Percentiles rank a stretch among this genome's conserved stretches.
Conservation (phyloP, 1,284 basidiomycete species). For the Rugosomyces carneus region DNA sequence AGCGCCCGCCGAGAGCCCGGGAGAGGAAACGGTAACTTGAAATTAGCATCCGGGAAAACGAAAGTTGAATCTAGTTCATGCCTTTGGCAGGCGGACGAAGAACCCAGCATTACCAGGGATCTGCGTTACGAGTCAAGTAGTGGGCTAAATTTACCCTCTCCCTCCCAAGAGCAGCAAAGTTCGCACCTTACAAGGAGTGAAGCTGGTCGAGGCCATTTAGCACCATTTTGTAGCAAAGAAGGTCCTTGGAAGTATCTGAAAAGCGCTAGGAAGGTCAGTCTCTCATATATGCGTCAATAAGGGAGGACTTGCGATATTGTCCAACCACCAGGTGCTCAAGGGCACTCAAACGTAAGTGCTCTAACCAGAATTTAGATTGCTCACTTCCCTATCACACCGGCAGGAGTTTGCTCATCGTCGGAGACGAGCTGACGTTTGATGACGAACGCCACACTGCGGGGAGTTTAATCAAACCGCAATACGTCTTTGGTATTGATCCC, state of each 20-base stretch:
- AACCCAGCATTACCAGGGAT: not conserved
- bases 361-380: not conserved
- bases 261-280: conserved; percentile 1
- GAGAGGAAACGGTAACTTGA: not conserved
- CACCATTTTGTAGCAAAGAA: not conserved
- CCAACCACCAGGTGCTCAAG: not conserved
- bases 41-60: not conserved
- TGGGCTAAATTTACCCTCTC: not conserved
- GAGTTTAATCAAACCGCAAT: not conserved
- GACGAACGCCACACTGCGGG: not conserved
- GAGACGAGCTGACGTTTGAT: not conserved
- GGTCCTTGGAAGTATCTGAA: conserved; percentile 3
- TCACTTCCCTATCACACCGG: not conserved
- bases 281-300: not conserved
- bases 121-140: not conserved
- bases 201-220: not conserved
- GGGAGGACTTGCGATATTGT: not conserved
- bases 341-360: not conserved
- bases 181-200: not conserved
- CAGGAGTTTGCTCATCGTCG: not conserved
- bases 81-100: not conserved
- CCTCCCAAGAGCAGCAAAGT: not conserved
- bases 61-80: not conserved
- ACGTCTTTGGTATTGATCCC: not conserved
- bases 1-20: not conserved